Evolutionary conservation across 116 monocot genomes (phyloP).

Genomic region (Dioscorea cayenensis): DNA sequence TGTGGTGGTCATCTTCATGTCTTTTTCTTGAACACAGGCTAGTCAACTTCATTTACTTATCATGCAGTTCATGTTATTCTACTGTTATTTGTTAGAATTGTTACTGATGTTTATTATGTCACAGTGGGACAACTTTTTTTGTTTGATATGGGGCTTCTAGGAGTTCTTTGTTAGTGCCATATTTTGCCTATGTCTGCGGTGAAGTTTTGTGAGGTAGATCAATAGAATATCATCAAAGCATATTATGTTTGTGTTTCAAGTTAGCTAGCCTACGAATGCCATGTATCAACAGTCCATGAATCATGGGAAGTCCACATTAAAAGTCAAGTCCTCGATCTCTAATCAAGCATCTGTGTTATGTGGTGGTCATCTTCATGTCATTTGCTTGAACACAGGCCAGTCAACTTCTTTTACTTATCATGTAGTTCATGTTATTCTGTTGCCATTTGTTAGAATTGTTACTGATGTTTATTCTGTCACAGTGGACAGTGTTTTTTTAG

Average conservation of each 20-base stretch:
- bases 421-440: neutral
- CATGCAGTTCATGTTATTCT: neutral
- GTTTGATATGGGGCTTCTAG: slow-evolving; percentile 62
- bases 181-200: slow-evolving; percentile 63
- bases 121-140: slow-evolving; percentile 84
- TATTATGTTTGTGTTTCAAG: neutral
- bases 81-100: neutral
- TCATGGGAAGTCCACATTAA: slow-evolving; percentile 10
- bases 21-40: slow-evolving; percentile 68
- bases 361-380: slow-evolving; percentile 42
- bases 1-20: slow-evolving; percentile 40
- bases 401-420: neutral
- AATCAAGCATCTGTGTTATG: slow-evolving; percentile 15
- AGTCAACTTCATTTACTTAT: slow-evolving; percentile 1
- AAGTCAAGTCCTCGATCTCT: slow-evolving; percentile 19
- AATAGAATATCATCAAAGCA: neutral
- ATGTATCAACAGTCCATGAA: slow-evolving; percentile 14
- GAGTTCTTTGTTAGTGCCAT: slow-evolving; percentile 79
- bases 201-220: slow-evolving; percentile 83
- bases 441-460: neutral
- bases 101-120: slow-evolving; percentile 4
- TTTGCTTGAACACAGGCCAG: slow-evolving; percentile 69
- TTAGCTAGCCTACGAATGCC: slow-evolving; percentile 10
- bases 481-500: slow-evolving; percentile 81
- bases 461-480: slow-evolving; percentile 8